Base-by-base conservation (phyloP, 2,329 filamentous ascomycete species). In the Beauveria medogensis region DNA sequence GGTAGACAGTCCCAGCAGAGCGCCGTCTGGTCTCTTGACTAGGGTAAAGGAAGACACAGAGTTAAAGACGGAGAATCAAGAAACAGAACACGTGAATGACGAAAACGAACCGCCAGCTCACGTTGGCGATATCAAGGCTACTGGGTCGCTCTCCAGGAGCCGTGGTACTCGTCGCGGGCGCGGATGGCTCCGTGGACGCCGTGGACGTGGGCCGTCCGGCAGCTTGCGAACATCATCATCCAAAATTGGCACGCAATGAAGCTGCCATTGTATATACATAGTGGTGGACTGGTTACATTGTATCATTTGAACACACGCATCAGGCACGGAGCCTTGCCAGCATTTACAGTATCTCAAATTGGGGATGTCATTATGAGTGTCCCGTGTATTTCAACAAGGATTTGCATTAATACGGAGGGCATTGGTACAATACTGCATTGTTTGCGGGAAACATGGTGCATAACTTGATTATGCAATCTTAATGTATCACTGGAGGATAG, bases 121-220 rank as follows among this genome's bases (percentile, higher is more conserved):
- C 5, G 34, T 50, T 18, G 12, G 52, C 3, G 30, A 52, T 20
- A 55, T 20, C 16, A 62, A 54, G 16, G 48, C 54, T 24, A 40
- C 41, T 7, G 44, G 26, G 10, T 26, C 60, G 5, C 34, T 59
- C 8, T 20, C 54, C 37, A 43, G 34, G 1, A 30, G 28, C 28
- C 58, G 58, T 28, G 56, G 56, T 24, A 20, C 20, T 22, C 60
- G 60, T 24, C 55, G 60, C n/a, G 60, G 55, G 16, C 55, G 60
- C n/a, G 60, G 55, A 37, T 55, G 55, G 55, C 50, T 62, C 10
- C 60, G 60, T 44, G 55, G 60, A 22, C 55, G 60, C 43, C 55
- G 55, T 14, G 55, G 60, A 5, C 48, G 60, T 43, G 55, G 55
- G 8, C 40, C 57, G 34, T 59, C 56, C 5, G 40, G 56, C 47